These are phyloP conservation scores for Chrysanthemum seticuspe DNA, from an alignment of 129 eudicot genomes.

Conservation along the genomic window DNA sequence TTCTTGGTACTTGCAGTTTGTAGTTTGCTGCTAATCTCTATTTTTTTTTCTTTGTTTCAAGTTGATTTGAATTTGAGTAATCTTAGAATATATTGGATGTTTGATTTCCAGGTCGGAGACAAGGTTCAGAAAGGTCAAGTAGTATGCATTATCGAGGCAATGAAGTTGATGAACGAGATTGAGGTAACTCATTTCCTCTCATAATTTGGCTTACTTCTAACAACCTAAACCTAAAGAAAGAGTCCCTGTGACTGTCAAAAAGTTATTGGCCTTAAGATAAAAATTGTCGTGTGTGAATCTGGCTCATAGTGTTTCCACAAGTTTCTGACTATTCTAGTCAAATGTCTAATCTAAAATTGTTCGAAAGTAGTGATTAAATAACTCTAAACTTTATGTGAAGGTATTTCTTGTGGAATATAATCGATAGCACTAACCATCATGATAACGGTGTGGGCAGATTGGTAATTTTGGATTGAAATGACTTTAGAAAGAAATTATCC, in stretches of 20 bases:
- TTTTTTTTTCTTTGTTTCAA: background rate
- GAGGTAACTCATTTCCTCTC: conserved; percentile 44
- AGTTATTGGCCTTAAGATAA: background rate
- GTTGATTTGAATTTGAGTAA: background rate
- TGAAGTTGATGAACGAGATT: conserved; percentile 97
- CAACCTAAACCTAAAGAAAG: background rate
- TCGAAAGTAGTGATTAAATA: background rate
- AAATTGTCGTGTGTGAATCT: background rate
- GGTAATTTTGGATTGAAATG: background rate
- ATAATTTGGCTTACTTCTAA: conserved; percentile 11
- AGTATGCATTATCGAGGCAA: conserved; percentile 86
- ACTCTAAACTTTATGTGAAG: background rate
- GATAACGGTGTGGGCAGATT: background rate
- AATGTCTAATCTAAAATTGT: background rate
- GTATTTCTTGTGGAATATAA: background rate
- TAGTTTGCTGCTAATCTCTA: background rate
- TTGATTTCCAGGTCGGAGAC: conserved; percentile 64
- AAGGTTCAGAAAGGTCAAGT: conserved; percentile 88
- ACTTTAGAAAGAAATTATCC: background rate
- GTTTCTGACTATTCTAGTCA: background rate
- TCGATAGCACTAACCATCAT: background rate
- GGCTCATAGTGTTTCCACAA: background rate
- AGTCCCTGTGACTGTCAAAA: background rate
- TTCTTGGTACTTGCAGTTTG: background rate
- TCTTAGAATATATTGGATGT: conserved; percentile 3